phyloP scores from a whole-genome alignment of 2,329 filamentous ascomycete species.

The Botrytis fragariae region DNA sequence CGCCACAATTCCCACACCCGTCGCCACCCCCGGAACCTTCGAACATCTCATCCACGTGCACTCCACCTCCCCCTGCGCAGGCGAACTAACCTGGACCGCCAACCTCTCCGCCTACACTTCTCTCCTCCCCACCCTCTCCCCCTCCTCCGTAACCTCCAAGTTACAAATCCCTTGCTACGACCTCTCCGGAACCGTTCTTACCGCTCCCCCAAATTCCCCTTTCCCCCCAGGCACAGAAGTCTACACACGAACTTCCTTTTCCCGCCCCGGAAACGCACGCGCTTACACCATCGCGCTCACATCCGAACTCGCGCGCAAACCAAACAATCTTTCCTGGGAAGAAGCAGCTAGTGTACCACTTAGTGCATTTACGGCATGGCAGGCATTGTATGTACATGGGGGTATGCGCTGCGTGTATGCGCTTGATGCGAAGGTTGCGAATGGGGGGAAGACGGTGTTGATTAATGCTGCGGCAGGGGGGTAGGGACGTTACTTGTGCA shows the following conservation, averaged over 20 bases:
- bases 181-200: not conserved
- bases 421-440: not conserved
- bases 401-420: not conserved
- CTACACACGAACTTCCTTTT: not conserved
- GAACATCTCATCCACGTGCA: constrained; percentile 13
- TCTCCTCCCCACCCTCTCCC: not conserved
- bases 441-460: not conserved
- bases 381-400: constrained; percentile 7
- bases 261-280: constrained; percentile 2
- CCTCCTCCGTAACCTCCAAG: not conserved
- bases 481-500: not conserved
- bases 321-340: not conserved
- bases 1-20: not conserved
- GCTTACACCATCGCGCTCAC: not conserved
- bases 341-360: constrained; percentile 7
- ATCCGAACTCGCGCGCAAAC: not conserved
- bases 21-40: not conserved
- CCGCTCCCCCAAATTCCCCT: accelerated
- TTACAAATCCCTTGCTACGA: constrained; percentile 8
- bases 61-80: constrained; percentile 5
- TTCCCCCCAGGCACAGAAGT: constrained; percentile 7
- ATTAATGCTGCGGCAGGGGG: constrained; percentile 10
- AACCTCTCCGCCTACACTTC: not conserved
- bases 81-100: constrained; percentile 11
- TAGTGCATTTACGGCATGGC: constrained; percentile 17